Evolutionary conservation across 768 basidiomycete genomes (phyloP), one percentile per base, ranked within the genome.

Genomic region (Leccinum obscurum): DNA sequence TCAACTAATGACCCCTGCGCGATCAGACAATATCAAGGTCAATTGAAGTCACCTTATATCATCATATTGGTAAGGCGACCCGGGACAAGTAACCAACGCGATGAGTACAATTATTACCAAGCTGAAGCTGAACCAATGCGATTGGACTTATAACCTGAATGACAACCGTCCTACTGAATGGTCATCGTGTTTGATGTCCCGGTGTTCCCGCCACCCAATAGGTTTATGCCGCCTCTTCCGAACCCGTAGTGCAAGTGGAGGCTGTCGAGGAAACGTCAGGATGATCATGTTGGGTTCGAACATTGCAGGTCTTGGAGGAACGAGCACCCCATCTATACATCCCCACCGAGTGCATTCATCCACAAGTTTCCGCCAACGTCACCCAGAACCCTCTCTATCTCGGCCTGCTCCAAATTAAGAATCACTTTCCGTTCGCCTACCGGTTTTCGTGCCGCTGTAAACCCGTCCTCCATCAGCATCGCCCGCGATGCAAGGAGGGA

Each of bases 331-430:
- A 4, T 49, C 54, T 64, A 71, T 48, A 58, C 56, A 3, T 53
- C 56, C 1, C 60, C 52, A 22, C 61, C 59, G 7, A 82, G 70
- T 5, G 76, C 76, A 69, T 78, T 88, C 76, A 83, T 85, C 90
- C 90, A 92, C 9, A 68, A 69, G 22, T 74, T 64, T 15, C 90
- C 89, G 6, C 93, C 94, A 20, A 92, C 82, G 58, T 93, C 92
- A 49, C 90, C 84, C 52, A 98, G 76, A 26, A 93, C 90, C 57
- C 92, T 80, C 74, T 95, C 92, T 0, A 95, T 89, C 65, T 97
- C 95, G 0, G 78, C 78, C 62, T 87, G 85, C 71, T 96, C 95
- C 62, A 96, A 69, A 68, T 93, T 93, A n/a, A 95, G 76, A 60
- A 93, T 75, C 1, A 96, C 78, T 66, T 85, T 83, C 61, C 90